Evolutionary conservation across 2,329 filamentous ascomycete genomes (phyloP).

Genomic region (Domatiomyces globalis): DNA sequence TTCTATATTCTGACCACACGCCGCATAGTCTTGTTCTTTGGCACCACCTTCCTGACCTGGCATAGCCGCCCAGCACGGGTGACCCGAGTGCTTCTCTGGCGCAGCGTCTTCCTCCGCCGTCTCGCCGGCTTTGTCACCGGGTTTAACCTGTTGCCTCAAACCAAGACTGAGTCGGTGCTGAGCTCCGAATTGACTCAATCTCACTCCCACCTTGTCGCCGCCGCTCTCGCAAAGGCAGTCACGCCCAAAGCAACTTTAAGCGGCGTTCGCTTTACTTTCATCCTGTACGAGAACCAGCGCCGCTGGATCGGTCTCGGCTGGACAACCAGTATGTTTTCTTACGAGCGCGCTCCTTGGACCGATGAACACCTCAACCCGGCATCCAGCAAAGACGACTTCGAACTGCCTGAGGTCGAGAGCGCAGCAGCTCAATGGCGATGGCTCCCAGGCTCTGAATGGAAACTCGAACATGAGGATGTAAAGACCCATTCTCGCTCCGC

Average conservation of each 20-base stretch:
- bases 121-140: conserved; percentile 64
- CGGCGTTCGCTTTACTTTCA: conserved; percentile 90
- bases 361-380: conserved; percentile 84
- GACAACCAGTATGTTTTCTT: conserved; percentile 80
- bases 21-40: conserved; percentile 68
- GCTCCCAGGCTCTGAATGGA: conserved; percentile 76
- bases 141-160: conserved; percentile 43
- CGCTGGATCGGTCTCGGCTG: conserved; percentile 91
- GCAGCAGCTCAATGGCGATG: conserved; percentile 58
- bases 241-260: conserved; percentile 40
- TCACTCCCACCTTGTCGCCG: conserved; percentile 20
- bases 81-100: conserved; percentile 76
- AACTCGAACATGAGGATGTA: conserved; percentile 54
- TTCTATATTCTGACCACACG: conserved; percentile 74
- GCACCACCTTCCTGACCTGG: conserved; percentile 79
- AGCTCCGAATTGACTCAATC: conserved; percentile 11
- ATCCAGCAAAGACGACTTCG: conserved; percentile 58
- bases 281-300: conserved; percentile 89
- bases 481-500: conserved; percentile 9
- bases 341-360: conserved; percentile 83
- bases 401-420: conserved; percentile 52
- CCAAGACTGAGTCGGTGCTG: conserved; percentile 13
- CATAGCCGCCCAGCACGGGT: conserved; percentile 79
- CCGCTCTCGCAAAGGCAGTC: conserved; percentile 33
- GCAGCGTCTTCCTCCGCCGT: conserved; percentile 60